A percentile compares a stretch with the other conserved stretches of the same genome.
Evolutionary conservation across 179 eudicot genomes (phyloP).

Genomic region (Dionaea muscipula): DNA sequence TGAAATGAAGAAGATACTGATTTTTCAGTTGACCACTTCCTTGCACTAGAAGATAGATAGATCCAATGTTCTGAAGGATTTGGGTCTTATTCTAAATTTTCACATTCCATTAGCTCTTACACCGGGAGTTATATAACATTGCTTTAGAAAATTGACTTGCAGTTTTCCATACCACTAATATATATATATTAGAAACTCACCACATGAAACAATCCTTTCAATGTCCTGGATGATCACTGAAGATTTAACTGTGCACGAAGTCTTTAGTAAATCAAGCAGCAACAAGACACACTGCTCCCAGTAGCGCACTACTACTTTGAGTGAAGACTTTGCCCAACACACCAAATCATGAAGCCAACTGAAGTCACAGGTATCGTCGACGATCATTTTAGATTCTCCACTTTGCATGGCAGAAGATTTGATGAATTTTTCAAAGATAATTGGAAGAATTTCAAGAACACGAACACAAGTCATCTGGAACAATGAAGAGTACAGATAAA

Average conservation of each 20-base stretch:
- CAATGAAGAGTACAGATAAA: constrained; percentile 14
- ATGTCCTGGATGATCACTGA: constrained; percentile 29
- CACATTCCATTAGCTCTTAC: no score
- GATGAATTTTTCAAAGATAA: constrained; percentile 39
- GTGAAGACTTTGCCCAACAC: constrained; percentile 80
- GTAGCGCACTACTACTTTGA: constrained; percentile 60
- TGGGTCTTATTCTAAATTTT: no score
- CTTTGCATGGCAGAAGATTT: constrained; percentile 18
- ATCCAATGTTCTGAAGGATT: no score
- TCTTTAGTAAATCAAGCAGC: constrained; percentile 50
- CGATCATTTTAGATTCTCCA: constrained; percentile 19
- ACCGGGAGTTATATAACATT: no score
- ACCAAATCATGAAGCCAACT: constrained; percentile 80
- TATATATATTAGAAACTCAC: constrained; percentile 31
- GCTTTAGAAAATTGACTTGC: no score
- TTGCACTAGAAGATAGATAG: no score
- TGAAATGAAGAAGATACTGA: no score
- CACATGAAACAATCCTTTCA: constrained; percentile 52
- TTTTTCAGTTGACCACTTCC: no score
- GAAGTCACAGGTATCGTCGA: constrained; percentile 19
- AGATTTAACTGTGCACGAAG: constrained; percentile 33
- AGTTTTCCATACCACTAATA: constrained; percentile 1
- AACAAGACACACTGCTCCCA: constrained; percentile 69
- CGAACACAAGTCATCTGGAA: constrained; percentile 96
- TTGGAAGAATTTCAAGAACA: constrained; percentile 68